Conservation (phyloP, 805 yeast genomes). For the Pichia kluyveri region DNA sequence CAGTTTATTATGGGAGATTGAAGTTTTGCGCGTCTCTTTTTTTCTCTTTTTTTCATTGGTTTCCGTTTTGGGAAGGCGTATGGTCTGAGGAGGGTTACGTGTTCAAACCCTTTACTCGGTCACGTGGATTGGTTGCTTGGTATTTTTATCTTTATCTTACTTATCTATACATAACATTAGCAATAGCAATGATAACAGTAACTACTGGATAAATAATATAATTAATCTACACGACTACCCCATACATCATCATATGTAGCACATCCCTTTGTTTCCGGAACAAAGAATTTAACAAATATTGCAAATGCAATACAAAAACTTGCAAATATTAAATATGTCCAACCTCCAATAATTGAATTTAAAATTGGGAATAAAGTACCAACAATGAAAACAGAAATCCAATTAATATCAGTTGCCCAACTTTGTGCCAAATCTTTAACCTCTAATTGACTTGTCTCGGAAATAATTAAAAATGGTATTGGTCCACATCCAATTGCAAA, state of each 20-base stretch:
- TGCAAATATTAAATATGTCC: slow-evolving; percentile 68
- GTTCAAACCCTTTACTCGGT: background rate
- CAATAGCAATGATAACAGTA: background rate
- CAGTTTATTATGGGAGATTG: too few relatives aligned
- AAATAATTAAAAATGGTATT: slow-evolving; percentile 80
- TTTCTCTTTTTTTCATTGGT: too few relatives aligned
- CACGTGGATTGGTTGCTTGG: background rate
- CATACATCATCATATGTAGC: slow-evolving; percentile 59
- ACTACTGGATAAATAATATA: too few relatives aligned
- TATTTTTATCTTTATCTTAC: too few relatives aligned
- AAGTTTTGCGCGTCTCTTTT: background rate
- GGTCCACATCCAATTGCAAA: slow-evolving; percentile 95
- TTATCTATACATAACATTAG: too few relatives aligned
- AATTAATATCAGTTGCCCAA: slow-evolving; percentile 83
- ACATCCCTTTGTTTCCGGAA: slow-evolving; percentile 77
- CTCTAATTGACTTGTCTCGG: slow-evolving; percentile 78
- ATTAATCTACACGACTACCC: slow-evolving; percentile 23
- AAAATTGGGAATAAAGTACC: slow-evolving; percentile 77
- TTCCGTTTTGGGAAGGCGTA: too few relatives aligned
- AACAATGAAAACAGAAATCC: slow-evolving; percentile 80
- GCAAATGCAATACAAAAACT: slow-evolving; percentile 42
- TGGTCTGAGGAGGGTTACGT: background rate
- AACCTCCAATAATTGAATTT: slow-evolving; percentile 61
- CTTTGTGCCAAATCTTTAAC: slow-evolving; percentile 86
- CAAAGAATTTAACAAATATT: slow-evolving; percentile 33